Evolutionary conservation across 306 rosid genomes (phyloP).

Genomic region (Nissolia schottii): DNA sequence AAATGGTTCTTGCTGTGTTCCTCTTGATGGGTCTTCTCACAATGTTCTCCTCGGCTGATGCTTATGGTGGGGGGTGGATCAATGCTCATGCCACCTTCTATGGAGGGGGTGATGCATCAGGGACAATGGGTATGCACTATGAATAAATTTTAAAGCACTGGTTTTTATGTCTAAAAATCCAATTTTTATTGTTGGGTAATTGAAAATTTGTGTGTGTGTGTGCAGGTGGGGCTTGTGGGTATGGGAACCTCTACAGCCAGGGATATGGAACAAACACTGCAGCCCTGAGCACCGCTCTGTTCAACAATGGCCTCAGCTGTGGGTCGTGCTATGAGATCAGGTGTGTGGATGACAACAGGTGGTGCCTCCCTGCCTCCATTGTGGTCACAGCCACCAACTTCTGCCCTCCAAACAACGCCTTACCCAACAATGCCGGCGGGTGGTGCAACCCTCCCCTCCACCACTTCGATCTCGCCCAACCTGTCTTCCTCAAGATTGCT

Average conservation of each 20-base stretch:
- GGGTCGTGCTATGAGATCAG: slow-evolving; percentile 87
- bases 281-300: slow-evolving; percentile 89
- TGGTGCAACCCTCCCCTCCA: slow-evolving; percentile 98
- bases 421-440: slow-evolving; percentile 88
- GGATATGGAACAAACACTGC: slow-evolving; percentile 98
- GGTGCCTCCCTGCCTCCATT: slow-evolving; percentile 95
- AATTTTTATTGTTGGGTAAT: background rate
- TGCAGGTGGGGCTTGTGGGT: slow-evolving; percentile 96
- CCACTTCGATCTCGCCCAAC: slow-evolving; percentile 94
- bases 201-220: background rate
- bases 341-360: slow-evolving; percentile 59
- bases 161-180: background rate
- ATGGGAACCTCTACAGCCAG: slow-evolving; percentile 92
- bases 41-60: slow-evolving; percentile 45
- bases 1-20: slow-evolving; percentile 54
- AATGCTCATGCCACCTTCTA: slow-evolving; percentile 94
- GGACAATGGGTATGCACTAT: slow-evolving; percentile 86
- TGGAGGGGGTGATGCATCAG: slow-evolving; percentile 97
- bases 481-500: slow-evolving; percentile 90
- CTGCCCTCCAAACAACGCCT: slow-evolving; percentile 94
- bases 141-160: background rate
- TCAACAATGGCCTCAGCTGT: slow-evolving; percentile 88
- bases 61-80: slow-evolving; percentile 70
- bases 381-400: slow-evolving; percentile 94
- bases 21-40: slow-evolving; percentile 49